Evolutionary conservation across 495 filamentous ascomycete genomes (phyloP), one percentile per base, ranked within the genome.

Genomic region (Peziza echinospora): DNA sequence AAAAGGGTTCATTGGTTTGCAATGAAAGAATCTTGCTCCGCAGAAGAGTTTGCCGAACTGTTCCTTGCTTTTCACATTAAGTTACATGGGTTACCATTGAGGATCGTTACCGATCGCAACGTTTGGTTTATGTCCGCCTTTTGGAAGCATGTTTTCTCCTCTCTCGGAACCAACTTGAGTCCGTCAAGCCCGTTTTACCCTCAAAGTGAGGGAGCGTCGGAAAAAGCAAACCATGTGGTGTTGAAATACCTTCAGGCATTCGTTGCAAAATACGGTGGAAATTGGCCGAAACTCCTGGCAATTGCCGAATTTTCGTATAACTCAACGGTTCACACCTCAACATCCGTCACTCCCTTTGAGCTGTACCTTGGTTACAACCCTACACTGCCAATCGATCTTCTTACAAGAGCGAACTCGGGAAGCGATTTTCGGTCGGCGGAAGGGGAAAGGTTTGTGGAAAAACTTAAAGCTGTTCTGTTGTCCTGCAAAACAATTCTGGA

Each of bases 1-100:
- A 50, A 50, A 28, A 8, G 42, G 7, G 42, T 30, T 0, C 48
- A 50, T 21, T 49, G 47, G 47, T 19, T 50, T 11, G 23, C 26
- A 8, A 17, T 41, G 2, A 39, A 11, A 9, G 43, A 50, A 47
- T 25, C 28, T 1, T 2, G 21, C 0, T 39, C 48, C 7, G 48
- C 48, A 0, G 4, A 47, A 10, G 4, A 45, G 6, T 50, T 47
- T 40, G 48, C 48, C 2, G 24, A 23, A 1, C n/a, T 46, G 3
- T 34, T 34, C 26, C 7, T 34, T 7, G 26, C 7, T n/a, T 8
- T 8, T 8, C n/a, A 34, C 26, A n/a, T 34, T 8, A 34, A n/a
- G 26, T 34, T 34, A 34, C 26, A 34, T 34, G 26, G 26, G 26
- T 7, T 34, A 7, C 26, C 26, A 8, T 7, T n/a, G n/a, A 7